Evolutionary conservation across 768 basidiomycete species (phyloP).

Genomic region (Tylopilus balloui): DNA sequence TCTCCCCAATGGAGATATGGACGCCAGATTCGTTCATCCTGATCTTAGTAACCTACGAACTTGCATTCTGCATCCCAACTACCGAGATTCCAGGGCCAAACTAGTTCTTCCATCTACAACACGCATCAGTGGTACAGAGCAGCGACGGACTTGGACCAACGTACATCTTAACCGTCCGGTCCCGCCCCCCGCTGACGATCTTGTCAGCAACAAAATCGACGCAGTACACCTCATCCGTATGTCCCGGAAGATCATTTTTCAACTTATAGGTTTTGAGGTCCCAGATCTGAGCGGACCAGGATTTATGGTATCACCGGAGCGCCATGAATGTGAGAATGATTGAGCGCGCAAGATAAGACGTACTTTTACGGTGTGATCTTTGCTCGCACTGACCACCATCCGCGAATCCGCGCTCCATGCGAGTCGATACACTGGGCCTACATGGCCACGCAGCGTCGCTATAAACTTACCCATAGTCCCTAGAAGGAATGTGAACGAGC

Average conservation of each 20-base stretch:
- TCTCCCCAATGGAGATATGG: background rate
- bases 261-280: constrained; percentile 96
- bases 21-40: background rate
- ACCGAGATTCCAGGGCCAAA: background rate
- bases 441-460: constrained; percentile 86
- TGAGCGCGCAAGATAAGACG: constrained; percentile 18
- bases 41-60: background rate
- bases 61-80: background rate
- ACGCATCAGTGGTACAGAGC: background rate
- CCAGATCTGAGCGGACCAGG: constrained; percentile 63
- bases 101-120: constrained; percentile 31
- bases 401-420: constrained; percentile 95
- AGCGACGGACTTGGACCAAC: constrained; percentile 24
- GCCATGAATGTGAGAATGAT: background rate
- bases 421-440: constrained; percentile 90
- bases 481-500: background rate
- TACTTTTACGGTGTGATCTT: constrained; percentile 94
- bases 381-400: constrained; percentile 89
- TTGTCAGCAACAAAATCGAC: constrained; percentile 99
- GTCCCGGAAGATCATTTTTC: constrained; percentile 89
- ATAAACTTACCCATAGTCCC: constrained; percentile 81
- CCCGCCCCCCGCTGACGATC: constrained; percentile 94
- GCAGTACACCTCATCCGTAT: constrained; percentile 97
- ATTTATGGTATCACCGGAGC: background rate
- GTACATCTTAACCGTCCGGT: constrained; percentile 90